These are phyloP conservation scores for Penicillium verrucosum DNA, from an alignment of 2,329 filamentous ascomycete genomes.

Conservation along the genomic window DNA sequence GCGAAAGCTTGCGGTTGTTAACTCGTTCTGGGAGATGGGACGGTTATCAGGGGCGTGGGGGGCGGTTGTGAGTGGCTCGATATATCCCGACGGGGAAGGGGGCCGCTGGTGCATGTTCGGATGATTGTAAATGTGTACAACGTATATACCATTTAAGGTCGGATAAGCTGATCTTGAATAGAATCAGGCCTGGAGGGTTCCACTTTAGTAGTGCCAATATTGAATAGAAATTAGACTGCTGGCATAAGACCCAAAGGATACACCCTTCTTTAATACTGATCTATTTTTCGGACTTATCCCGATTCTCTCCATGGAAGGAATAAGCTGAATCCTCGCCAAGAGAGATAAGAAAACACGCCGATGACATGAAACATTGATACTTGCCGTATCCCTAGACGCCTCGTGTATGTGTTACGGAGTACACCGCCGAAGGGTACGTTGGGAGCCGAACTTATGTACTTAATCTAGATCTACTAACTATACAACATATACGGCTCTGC, in stretches of 20 bases:
- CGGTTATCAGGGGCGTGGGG: not conserved
- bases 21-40: not conserved
- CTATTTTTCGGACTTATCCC: constrained; percentile 14
- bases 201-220: not conserved
- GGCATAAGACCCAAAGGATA: not conserved
- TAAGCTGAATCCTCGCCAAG: constrained; percentile 4
- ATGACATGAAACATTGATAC: constrained; percentile 4
- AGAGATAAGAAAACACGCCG: constrained; percentile 4
- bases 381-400: not conserved
- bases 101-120: not conserved
- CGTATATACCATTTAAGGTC: not conserved
- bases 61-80: not conserved
- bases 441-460: not conserved
- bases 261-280: not conserved
- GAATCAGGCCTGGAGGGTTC: not conserved
- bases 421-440: not conserved
- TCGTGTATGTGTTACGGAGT: not conserved
- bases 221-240: not conserved
- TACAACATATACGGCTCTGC: not conserved
- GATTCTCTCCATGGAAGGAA: not conserved
- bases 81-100: not conserved
- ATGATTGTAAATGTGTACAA: not conserved
- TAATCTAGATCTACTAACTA: not conserved
- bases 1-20: not conserved
- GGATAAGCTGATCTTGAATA: not conserved